These are phyloP conservation scores for Schizopora paradoxa DNA, from an alignment of 1,284 basidiomycete genomes.

Conservation along the genomic window DNA sequence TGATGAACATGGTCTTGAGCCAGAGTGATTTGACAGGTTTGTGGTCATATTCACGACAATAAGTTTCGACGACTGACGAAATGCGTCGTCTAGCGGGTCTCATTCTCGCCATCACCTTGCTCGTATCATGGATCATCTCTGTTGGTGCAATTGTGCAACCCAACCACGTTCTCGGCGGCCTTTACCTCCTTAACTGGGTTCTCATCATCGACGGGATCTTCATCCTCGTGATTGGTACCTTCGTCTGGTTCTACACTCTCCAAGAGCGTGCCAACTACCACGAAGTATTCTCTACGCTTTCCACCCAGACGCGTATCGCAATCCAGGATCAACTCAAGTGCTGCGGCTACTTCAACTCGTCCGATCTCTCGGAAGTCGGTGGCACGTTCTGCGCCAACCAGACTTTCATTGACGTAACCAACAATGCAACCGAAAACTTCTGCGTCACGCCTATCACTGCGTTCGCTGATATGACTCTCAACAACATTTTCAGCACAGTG, in stretches of 20 bases:
- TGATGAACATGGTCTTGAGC: slow-evolving; percentile 67
- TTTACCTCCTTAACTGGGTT: slow-evolving; percentile 69
- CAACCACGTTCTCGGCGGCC: slow-evolving; percentile 59
- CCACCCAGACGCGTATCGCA: slow-evolving; percentile 41
- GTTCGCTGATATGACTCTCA: slow-evolving; percentile 65
- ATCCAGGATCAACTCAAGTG: slow-evolving; percentile 79
- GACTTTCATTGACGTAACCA: slow-evolving; percentile 43
- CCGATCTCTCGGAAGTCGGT: slow-evolving; percentile 52
- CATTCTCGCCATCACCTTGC: slow-evolving; percentile 59
- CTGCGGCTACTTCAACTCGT: slow-evolving; percentile 76
- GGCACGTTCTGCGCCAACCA: slow-evolving; percentile 57
- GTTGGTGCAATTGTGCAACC: slow-evolving; percentile 64
- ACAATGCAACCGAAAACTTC: slow-evolving; percentile 40
- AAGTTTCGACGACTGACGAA: no score
- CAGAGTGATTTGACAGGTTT: slow-evolving; percentile 55
- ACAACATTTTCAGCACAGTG: slow-evolving; percentile 72
- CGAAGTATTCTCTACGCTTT: slow-evolving; percentile 44
- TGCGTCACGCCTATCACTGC: slow-evolving; percentile 64
- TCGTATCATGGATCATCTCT: slow-evolving; percentile 66
- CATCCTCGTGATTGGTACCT: slow-evolving; percentile 58
- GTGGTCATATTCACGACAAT: slow-evolving; percentile 22
- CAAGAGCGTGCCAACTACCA: slow-evolving; percentile 64
- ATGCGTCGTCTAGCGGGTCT: slow-evolving; percentile 54
- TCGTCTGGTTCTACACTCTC: slow-evolving; percentile 77
- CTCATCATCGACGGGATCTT: slow-evolving; percentile 58